Evolutionary conservation across 768 basidiomycete genomes (phyloP).

Genomic region (Naganishia randhawae): DNA sequence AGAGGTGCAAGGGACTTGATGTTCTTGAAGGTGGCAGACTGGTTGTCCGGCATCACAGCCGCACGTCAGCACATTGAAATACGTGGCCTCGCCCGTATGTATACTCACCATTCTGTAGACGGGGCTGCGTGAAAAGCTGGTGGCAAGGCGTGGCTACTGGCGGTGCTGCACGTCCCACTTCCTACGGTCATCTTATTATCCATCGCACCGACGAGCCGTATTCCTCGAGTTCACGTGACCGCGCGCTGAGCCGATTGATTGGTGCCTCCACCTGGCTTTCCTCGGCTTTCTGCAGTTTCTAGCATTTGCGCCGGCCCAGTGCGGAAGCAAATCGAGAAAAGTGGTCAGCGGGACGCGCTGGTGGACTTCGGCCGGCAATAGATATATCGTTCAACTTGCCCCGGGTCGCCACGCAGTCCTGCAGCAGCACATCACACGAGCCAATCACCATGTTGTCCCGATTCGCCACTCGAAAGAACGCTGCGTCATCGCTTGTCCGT

Average conservation of each 20-base stretch:
- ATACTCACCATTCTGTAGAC: constrained; percentile 16
- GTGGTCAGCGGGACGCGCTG: neutral
- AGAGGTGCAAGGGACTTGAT: constrained; percentile 87
- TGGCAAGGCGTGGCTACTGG: neutral
- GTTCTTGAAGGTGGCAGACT: constrained; percentile 80
- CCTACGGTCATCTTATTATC: constrained; percentile 2
- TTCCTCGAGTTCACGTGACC: neutral
- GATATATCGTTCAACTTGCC: neutral
- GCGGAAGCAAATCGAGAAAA: constrained; percentile 11
- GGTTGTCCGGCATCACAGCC: neutral
- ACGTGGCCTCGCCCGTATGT: too few species aligned
- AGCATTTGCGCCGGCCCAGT: constrained; percentile 3
- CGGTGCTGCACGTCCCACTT: neutral
- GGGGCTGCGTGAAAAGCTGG: neutral
- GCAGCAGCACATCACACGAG: neutral
- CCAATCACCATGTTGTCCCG: constrained; percentile 33
- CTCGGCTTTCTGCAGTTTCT: neutral
- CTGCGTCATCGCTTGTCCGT: constrained; percentile 35
- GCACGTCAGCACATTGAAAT: too few species aligned
- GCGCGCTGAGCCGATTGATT: neutral
- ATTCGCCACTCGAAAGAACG: constrained; percentile 33
- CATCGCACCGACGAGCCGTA: neutral
- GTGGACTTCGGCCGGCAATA: neutral
- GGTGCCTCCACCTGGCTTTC: constrained; percentile 1
- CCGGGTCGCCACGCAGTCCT: neutral